These are phyloP conservation scores for Sphagnum fallax DNA, from an alignment of 228 moss, liverwort and hornwort genomes.

Conservation along the genomic window DNA sequence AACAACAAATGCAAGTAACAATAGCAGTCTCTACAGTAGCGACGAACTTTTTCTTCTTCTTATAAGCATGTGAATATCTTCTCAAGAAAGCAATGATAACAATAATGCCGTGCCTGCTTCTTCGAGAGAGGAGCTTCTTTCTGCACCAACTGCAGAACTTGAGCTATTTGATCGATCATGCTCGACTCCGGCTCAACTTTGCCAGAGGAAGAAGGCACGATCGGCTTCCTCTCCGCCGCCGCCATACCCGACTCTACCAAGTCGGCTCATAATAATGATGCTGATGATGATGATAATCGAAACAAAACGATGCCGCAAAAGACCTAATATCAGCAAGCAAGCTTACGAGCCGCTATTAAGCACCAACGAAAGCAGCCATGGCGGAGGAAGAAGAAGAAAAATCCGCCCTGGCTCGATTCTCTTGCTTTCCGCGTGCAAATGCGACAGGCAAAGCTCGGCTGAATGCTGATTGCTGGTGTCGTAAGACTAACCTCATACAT, in stretches of 20 bases:
- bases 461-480: too few relatives aligned
- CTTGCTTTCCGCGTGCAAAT: constrained; percentile 10
- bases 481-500: too few relatives aligned
- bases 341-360: too few relatives aligned
- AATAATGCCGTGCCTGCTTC: constrained; percentile 52
- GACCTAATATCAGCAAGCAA: too few relatives aligned
- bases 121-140: constrained; percentile 54
- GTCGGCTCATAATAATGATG: background rate
- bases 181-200: constrained; percentile 35
- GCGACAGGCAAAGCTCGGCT: too few relatives aligned
- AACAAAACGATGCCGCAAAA: too few relatives aligned
- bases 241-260: constrained; percentile 8
- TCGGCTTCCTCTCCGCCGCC: constrained; percentile 16
- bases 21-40: background rate
- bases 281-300: background rate
- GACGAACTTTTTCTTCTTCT: too few relatives aligned
- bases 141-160: constrained; percentile 58
- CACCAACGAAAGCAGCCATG: too few relatives aligned
- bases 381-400: background rate
- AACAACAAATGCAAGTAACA: background rate
- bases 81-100: background rate
- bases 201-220: constrained; percentile 15
- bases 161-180: constrained; percentile 46
- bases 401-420: constrained; percentile 11
- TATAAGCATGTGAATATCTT: too few relatives aligned